Evolutionary conservation across 192 early-diverging fungal genomes (phyloP).

Genomic region (Bifiguratus adelaidae): DNA sequence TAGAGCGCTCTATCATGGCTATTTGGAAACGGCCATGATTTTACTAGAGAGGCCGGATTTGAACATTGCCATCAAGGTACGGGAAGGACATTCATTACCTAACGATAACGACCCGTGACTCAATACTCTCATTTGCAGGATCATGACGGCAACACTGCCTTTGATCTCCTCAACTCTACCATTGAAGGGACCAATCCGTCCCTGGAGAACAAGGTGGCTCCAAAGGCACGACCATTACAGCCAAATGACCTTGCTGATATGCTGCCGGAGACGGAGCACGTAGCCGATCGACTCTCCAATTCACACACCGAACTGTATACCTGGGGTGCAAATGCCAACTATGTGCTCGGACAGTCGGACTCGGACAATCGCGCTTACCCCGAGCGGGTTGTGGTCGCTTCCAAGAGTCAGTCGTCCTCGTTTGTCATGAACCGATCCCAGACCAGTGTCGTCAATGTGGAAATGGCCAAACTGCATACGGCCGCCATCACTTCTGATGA

Average conservation of each 20-base stretch:
- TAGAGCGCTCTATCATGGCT: constrained; percentile 46
- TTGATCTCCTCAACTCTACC: constrained; percentile 22
- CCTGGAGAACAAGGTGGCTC: constrained; percentile 10
- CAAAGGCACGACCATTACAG: too few species aligned
- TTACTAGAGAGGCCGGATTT: constrained; percentile 29
- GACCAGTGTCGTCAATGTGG: constrained; percentile 16
- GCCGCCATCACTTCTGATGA: constrained; percentile 35
- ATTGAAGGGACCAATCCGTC: constrained; percentile 6
- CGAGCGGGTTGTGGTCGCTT: constrained; percentile 41
- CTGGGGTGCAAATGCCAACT: constrained; percentile 68
- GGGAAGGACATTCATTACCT: neutral
- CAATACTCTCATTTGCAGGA: constrained; percentile 9
- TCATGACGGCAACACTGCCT: constrained; percentile 26
- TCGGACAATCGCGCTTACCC: constrained; percentile 51
- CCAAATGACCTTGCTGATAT: constrained; percentile 9
- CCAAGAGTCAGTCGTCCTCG: constrained; percentile 16
- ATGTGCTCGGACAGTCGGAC: constrained; percentile 52
- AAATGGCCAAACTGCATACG: constrained; percentile 63
- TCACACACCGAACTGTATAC: constrained; percentile 45
- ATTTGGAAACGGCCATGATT: constrained; percentile 37
- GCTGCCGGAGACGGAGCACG: constrained; percentile 1
- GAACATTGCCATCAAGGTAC: constrained; percentile 37
- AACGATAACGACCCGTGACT: neutral
- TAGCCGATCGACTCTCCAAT: too few species aligned
- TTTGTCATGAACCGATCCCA: constrained; percentile 10